Conservation (phyloP, 2,329 filamentous ascomycete species). For the Cryphonectria naterciae region DNA sequence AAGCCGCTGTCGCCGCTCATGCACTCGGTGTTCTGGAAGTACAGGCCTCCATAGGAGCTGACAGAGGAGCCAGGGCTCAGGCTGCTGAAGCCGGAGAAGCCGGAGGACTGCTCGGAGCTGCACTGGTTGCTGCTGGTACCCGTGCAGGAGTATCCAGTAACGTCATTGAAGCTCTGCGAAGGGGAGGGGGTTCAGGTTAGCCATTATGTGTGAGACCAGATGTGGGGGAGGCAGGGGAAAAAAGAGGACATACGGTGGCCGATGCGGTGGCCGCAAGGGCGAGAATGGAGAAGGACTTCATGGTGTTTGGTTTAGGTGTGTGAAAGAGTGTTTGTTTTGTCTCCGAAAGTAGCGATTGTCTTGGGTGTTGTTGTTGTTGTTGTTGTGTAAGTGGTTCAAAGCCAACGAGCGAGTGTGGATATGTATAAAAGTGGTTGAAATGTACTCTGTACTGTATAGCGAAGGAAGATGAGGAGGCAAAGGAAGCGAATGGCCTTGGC, state of each 20-base stretch:
- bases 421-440: slow-evolving; percentile 16
- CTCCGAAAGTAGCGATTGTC: slow-evolving; percentile 13
- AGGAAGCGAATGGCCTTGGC: slow-evolving; percentile 64
- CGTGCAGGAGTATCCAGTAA: slow-evolving; percentile 66
- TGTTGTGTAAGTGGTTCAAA: background rate
- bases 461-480: slow-evolving; percentile 44
- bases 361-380: slow-evolving; percentile 10
- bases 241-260: slow-evolving; percentile 47
- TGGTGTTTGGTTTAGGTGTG: slow-evolving; percentile 48
- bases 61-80: slow-evolving; percentile 63
- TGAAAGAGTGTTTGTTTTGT: slow-evolving; percentile 7
- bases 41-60: slow-evolving; percentile 70
- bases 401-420: slow-evolving; percentile 23
- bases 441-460: slow-evolving; percentile 31
- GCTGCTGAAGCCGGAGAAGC: slow-evolving; percentile 61
- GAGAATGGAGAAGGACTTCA: slow-evolving; percentile 53
- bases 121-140: slow-evolving; percentile 79
- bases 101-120: slow-evolving; percentile 66
- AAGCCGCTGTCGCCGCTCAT: slow-evolving; percentile 48
- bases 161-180: slow-evolving; percentile 34
- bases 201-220: background rate
- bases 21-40: slow-evolving; percentile 75
- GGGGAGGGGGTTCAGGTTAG: slow-evolving; percentile 26
- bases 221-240: background rate
- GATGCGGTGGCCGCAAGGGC: slow-evolving; percentile 56